phyloP scores from a whole-genome alignment of 2,329 filamentous ascomycete genomes.

The Penicillium hesseltinei region DNA sequence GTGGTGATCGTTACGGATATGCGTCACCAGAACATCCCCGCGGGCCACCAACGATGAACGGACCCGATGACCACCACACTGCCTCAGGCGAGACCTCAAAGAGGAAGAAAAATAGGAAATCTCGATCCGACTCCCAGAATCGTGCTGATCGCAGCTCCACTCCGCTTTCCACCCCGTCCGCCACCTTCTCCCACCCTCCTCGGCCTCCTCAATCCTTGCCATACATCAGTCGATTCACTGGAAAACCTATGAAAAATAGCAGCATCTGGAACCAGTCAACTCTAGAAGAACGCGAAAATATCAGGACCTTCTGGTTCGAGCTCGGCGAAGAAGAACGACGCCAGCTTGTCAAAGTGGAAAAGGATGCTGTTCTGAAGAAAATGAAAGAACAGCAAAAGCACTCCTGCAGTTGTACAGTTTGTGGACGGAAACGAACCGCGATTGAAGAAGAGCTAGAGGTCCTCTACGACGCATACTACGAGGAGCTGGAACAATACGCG shows the following conservation, averaged over 20 bases:
- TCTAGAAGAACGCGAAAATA: slow-evolving; percentile 90
- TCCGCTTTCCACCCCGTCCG: slow-evolving; percentile 45
- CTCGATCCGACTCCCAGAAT: slow-evolving; percentile 34
- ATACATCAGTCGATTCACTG: slow-evolving; percentile 42
- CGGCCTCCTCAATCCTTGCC: slow-evolving; percentile 46
- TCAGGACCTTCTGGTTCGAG: slow-evolving; percentile 97
- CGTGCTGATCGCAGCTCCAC: slow-evolving; percentile 40
- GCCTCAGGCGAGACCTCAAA: slow-evolving; percentile 35
- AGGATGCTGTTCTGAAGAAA: slow-evolving; percentile 94
- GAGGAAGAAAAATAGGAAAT: slow-evolving; percentile 44
- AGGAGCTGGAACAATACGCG: slow-evolving; percentile 95
- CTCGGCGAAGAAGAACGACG: slow-evolving; percentile 92
- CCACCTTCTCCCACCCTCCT: slow-evolving; percentile 41
- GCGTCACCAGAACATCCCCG: slow-evolving; percentile 34
- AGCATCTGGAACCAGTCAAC: slow-evolving; percentile 94
- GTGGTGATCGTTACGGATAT: slow-evolving; percentile 56
- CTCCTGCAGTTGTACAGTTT: slow-evolving; percentile 96
- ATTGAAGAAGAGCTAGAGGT: slow-evolving; percentile 98
- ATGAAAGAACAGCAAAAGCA: slow-evolving; percentile 99
- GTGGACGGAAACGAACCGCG: slow-evolving; percentile 89
- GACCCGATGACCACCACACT: slow-evolving; percentile 24
- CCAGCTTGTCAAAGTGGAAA: slow-evolving; percentile 94
- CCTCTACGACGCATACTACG: slow-evolving; percentile 96
- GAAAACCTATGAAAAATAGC: slow-evolving; percentile 66
- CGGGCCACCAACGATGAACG: slow-evolving; percentile 18